Evolutionary conservation across 345 rosid species (phyloP), one percentile per base, ranked within the genome.

Genomic region (Pistacia atlantica): DNA sequence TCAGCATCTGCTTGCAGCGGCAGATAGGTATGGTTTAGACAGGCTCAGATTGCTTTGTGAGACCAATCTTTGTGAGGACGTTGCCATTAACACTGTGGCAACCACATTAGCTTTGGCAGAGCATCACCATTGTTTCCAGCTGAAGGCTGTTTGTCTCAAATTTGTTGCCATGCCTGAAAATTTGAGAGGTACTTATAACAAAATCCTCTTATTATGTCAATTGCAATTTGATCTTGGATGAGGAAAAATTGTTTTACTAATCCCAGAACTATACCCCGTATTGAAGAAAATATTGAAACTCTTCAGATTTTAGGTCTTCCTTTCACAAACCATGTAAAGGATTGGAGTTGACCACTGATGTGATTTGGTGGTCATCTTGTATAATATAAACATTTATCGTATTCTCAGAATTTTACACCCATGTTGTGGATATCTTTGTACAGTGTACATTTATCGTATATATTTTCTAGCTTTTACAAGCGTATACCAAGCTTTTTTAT

Each of bases 1-100:
- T 80, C 93, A 90, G 83, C 93, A 88, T 81, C 83, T 90, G 75
- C 90, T 90, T 69, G 91, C 88, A 61, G 91, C 91, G 56, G 93
- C 93, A 58, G 93, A 90, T 78, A 85, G 91, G 69, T 90, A 88
- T 81, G 93, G 85, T 65, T 78, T 90, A 51, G 91, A 90, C 58
- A 85, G 90, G 84, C 89, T 88, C 56, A 77, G 87, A 77, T 61
- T 86, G 70, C 74, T 86, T 1, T 88, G 89, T 56, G 89, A 88
- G 71, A 81, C 83, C 73, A 86, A 76, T 71, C 87, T 90, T n/a
- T 90, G 90, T 55, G 86, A 82, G 80, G 85, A 83, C 69, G 87
- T 86, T 52, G 86, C 91, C 68, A 88, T 90, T 72, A 90, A 90
- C 82, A 85, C 88, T 1, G 91, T 88, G 33, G 93, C 91, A 64